These are phyloP conservation scores for Claviceps sp. DNA, from an alignment of 2,329 filamentous ascomycete genomes.

Conservation along the genomic window DNA sequence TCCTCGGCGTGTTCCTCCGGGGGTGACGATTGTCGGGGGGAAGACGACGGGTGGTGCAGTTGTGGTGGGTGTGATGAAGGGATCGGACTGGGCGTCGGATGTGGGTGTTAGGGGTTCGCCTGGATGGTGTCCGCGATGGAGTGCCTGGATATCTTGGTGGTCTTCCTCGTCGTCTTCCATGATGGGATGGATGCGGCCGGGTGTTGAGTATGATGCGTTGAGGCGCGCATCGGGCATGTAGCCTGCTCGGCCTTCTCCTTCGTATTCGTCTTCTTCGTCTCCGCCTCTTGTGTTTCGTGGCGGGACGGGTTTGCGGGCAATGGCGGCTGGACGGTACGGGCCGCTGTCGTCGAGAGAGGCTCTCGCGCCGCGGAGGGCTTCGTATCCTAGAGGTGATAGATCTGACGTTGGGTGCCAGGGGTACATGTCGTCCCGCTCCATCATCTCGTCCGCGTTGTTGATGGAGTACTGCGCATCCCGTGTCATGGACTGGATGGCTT, in stretches of 20 bases:
- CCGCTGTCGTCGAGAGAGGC: conserved; percentile 17
- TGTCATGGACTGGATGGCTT: conserved; percentile 33
- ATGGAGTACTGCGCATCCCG: conserved; percentile 36
- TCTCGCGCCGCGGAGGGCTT: conserved; percentile 28
- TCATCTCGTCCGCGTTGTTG: conserved; percentile 32
- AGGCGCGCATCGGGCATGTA: conserved; percentile 18
- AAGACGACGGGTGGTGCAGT: conserved; percentile 12
- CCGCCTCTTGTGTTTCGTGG: not conserved
- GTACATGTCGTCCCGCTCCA: conserved; percentile 20
- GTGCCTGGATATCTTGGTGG: not conserved
- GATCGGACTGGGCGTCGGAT: conserved; percentile 29
- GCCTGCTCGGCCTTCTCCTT: conserved; percentile 11
- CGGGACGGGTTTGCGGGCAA: conserved; percentile 17
- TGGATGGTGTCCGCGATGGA: not conserved
- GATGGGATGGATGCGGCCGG: conserved; percentile 42
- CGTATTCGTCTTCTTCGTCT: not conserved
- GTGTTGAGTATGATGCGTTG: conserved; percentile 14
- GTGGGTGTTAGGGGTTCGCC: conserved; percentile 16
- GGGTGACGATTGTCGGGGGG: conserved; percentile 12
- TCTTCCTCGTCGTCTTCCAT: conserved; percentile 46
- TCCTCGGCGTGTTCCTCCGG: no score
- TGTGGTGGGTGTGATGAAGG: conserved; percentile 33
- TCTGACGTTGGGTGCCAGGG: conserved; percentile 11
- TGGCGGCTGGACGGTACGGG: conserved; percentile 7
- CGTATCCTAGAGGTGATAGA: conserved; percentile 33